These are phyloP conservation scores for Neobulgaria alba DNA, from an alignment of 2,329 filamentous ascomycete species.

Conservation along the genomic window DNA sequence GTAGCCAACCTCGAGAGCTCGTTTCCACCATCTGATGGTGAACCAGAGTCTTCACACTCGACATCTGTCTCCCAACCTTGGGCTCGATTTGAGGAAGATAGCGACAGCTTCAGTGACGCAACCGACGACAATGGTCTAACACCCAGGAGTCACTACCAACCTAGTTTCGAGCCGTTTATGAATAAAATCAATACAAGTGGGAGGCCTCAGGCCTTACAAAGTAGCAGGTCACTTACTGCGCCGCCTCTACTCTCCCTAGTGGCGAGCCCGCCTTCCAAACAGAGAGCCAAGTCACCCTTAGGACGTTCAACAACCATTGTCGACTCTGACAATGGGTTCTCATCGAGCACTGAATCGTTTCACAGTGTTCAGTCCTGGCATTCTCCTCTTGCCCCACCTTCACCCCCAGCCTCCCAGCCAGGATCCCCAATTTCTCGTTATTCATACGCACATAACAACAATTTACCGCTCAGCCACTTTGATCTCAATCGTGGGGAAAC, in stretches of 20 bases:
- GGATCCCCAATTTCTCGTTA: conserved; percentile 32
- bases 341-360: conserved; percentile 45
- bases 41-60: conserved; percentile 1
- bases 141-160: conserved; percentile 16
- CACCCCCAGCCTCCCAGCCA: conserved; percentile 36
- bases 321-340: conserved; percentile 30
- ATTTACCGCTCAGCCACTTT: too few relatives aligned
- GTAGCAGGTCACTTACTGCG: conserved; percentile 30
- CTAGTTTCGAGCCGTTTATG: conserved; percentile 23
- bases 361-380: conserved; percentile 46
- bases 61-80: background rate
- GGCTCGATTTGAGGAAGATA: conserved; percentile 11
- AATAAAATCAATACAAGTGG: conserved; percentile 23
- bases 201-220: conserved; percentile 25
- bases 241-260: conserved; percentile 36
- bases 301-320: conserved; percentile 17
- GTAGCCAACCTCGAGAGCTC: background rate
- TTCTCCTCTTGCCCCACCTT: conserved; percentile 35
- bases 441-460: conserved; percentile 35
- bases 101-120: conserved; percentile 21
- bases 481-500: too few relatives aligned
- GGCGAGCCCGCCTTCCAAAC: conserved; percentile 34
- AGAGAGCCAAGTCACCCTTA: conserved; percentile 18
- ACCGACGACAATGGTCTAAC: conserved; percentile 23
- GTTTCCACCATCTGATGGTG: background rate